phyloP scores from a whole-genome alignment of 2,329 filamentous ascomycete species.

The Thelonectria discophora region DNA sequence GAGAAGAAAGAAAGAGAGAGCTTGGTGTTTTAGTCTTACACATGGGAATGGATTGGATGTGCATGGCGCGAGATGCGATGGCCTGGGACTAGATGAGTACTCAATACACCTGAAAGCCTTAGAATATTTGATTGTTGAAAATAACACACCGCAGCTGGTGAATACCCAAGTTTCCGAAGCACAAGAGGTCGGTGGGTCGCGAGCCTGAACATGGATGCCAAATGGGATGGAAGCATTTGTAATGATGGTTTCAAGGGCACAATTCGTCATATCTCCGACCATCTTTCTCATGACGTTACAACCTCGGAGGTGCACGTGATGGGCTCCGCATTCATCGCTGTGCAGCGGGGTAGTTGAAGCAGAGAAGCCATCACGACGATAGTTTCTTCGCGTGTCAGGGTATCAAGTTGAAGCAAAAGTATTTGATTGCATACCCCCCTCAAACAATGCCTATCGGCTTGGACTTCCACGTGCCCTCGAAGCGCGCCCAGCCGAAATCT shows the following conservation, averaged over 20 bases:
- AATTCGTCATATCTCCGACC: constrained; percentile 29
- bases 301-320: constrained; percentile 38
- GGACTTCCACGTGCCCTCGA: constrained; percentile 63
- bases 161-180: constrained; percentile 43
- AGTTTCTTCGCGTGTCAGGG: too few relatives aligned
- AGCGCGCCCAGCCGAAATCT: constrained; percentile 56
- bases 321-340: constrained; percentile 9
- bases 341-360: background rate
- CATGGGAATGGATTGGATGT: constrained; percentile 90
- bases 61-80: constrained; percentile 63
- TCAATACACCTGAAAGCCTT: constrained; percentile 17
- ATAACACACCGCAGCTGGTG: constrained; percentile 35
- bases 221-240: constrained; percentile 41
- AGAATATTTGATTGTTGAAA: background rate
- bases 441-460: constrained; percentile 66
- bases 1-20: too few relatives aligned
- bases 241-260: constrained; percentile 27
- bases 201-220: constrained; percentile 54
- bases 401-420: too few relatives aligned
- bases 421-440: constrained; percentile 22
- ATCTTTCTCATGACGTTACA: constrained; percentile 34
- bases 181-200: constrained; percentile 48
- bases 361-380: background rate
- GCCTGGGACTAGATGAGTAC: constrained; percentile 21
- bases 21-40: constrained; percentile 63